Evolutionary conservation across 495 filamentous ascomycete genomes (phyloP), one percentile per base, ranked within the genome.

Genomic region (Copromyces sp.): DNA sequence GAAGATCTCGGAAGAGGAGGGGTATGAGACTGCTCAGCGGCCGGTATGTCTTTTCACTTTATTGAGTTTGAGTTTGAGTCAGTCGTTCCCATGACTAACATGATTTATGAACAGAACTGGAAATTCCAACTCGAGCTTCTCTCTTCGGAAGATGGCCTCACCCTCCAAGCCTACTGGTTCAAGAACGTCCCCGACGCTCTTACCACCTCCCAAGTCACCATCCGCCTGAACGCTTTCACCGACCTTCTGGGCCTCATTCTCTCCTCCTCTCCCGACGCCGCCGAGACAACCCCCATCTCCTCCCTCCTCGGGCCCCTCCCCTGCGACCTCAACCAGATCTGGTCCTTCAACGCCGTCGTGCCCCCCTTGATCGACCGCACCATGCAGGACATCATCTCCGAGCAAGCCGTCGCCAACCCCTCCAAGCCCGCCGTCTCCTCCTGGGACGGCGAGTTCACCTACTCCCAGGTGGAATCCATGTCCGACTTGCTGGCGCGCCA

Each of bases 401-500:
- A 79, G 16, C 78, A 79, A 69, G 77, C 78, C 40, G 71, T 45
- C 17, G 72, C 70, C 39, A 70, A 73, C 39, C 82, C 83, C 1
- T 69, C 72, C 39, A 75, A 76, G 17, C 53, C 75, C 0, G 83
- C 83, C n/a, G 78, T 84, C 47, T 68, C 78, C 39, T 82, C 81
- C 1, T 90, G 89, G 89, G 89, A 92, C 80, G 89, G 88, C 20
- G 80, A 71, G 38, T 80, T 91, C 72, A 89, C 88, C 1, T 91
- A 86, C 75, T 73, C 73, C 29, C 83, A 91, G 68, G 78, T 91
- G 40, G 84, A 89, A 37, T 45, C 73, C 0, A 75, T 85, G 39
- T 84, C 88, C 73, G 82, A 74, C 76, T 79, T 77, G 16, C 75
- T 92, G 35, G 88, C 88, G 4, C 79, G 83, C 38, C 78, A 77